phyloP scores from a whole-genome alignment of 2,329 filamentous ascomycete species.

The Aspergillus sp. region DNA sequence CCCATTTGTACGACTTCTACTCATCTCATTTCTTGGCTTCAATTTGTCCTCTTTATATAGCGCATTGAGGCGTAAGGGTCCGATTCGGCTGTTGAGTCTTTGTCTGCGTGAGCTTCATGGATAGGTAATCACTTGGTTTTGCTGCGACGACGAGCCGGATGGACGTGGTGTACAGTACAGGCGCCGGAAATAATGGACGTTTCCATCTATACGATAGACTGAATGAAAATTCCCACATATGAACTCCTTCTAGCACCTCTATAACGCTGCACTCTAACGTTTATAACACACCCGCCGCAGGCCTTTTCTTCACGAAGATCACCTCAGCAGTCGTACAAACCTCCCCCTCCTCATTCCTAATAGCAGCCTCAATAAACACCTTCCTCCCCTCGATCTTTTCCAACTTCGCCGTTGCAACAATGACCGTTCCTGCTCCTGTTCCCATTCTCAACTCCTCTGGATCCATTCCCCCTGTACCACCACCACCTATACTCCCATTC shows the following conservation, averaged over 20 bases:
- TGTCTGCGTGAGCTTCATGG: slow-evolving; percentile 28
- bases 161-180: slow-evolving; percentile 23
- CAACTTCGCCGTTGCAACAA: slow-evolving; percentile 8
- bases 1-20: slow-evolving; percentile 23
- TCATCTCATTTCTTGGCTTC: slow-evolving; percentile 19
- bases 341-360: neutral
- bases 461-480: too few relatives aligned
- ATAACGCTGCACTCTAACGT: neutral
- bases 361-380: slow-evolving; percentile 5
- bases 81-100: slow-evolving; percentile 29
- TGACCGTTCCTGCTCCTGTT: neutral
- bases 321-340: slow-evolving; percentile 1
- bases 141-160: slow-evolving; percentile 15
- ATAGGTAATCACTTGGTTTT: slow-evolving; percentile 23
- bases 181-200: slow-evolving; percentile 20
- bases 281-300: neutral
- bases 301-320: slow-evolving; percentile 9
- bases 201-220: slow-evolving; percentile 10
- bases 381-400: slow-evolving; percentile 9
- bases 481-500: neutral
- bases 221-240: slow-evolving; percentile 1
- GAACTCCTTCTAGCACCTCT: neutral
- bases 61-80: slow-evolving; percentile 41
- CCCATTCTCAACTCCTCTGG: neutral
- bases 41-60: slow-evolving; percentile 34